Conservation (phyloP, 2,329 filamentous ascomycete genomes). For the Colletotrichum brevisporum region DNA sequence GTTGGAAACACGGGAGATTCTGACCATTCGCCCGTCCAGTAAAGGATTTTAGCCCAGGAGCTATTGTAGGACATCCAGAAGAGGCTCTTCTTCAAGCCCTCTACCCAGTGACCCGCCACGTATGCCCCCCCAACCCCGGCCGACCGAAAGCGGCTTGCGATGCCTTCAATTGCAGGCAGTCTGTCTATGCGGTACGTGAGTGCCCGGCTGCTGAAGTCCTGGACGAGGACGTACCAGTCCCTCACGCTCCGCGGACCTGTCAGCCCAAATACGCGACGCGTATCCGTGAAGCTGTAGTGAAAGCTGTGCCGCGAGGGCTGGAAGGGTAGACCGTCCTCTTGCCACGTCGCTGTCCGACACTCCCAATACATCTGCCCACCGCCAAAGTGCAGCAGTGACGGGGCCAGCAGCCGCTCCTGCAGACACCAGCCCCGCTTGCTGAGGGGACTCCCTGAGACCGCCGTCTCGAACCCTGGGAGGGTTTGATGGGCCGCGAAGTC, state of each 20-base stretch:
- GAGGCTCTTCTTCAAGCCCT: too few species aligned
- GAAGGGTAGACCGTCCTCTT: neutral
- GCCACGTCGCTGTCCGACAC: conserved; percentile 2
- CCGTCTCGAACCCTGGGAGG: neutral
- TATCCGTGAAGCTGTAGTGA: too few species aligned
- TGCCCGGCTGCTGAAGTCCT: neutral
- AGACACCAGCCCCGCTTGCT: conserved; percentile 18
- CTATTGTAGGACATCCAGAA: too few species aligned
- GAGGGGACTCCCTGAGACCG: neutral
- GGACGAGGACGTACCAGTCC: neutral
- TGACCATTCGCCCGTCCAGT: too few species aligned
- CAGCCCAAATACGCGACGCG: too few species aligned
- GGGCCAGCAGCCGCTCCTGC: conserved; percentile 25
- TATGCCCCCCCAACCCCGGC: neutral
- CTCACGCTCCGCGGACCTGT: too few species aligned
- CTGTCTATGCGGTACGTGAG: neutral
- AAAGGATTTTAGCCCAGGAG: too few species aligned
- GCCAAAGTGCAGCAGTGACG: conserved; percentile 18
- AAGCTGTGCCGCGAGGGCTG: too few species aligned
- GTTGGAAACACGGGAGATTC: too few species aligned
- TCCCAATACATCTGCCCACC: conserved; percentile 41
- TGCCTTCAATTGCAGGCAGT: neutral
- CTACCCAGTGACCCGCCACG: neutral
- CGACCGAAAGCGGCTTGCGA: neutral
- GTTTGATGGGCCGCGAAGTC: fast-evolving